These are phyloP conservation scores for Elsinoe fawcettii DNA, from an alignment of 2,329 filamentous ascomycete genomes.

Conservation along the genomic window DNA sequence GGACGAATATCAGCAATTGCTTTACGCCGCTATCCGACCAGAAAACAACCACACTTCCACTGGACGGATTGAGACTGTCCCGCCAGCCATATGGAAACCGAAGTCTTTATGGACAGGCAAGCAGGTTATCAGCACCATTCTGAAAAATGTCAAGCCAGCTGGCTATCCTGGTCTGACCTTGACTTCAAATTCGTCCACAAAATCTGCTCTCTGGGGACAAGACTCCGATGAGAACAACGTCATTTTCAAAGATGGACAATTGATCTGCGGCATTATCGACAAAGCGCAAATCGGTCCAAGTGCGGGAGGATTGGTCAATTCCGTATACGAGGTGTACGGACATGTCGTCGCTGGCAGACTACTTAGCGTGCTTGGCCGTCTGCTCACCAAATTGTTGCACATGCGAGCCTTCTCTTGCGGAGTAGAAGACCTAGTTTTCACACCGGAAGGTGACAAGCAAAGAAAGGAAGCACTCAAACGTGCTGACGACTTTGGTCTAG, in stretches of 20 bases:
- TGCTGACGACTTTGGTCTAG: conserved; percentile 62
- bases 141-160: conserved; percentile 81
- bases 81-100: conserved; percentile 76
- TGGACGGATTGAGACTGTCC: conserved; percentile 71
- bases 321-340: conserved; percentile 88
- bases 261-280: conserved; percentile 85
- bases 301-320: conserved; percentile 79
- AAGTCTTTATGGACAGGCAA: conserved; percentile 86
- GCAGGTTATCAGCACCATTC: conserved; percentile 83
- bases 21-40: conserved; percentile 82
- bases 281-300: conserved; percentile 90
- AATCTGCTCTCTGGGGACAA: conserved; percentile 68
- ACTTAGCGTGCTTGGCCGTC: conserved; percentile 78
- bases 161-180: conserved; percentile 72
- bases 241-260: conserved; percentile 75
- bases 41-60: conserved; percentile 82
- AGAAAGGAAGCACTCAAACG: conserved; percentile 61
- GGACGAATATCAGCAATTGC: conserved; percentile 84
- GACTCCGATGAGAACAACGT: conserved; percentile 70
- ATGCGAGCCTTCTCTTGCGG: conserved; percentile 96
- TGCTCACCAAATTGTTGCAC: conserved; percentile 81
- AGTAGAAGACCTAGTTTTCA: conserved; percentile 89
- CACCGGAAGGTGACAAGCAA: conserved; percentile 63
- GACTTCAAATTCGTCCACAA: conserved; percentile 69
- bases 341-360: conserved; percentile 78